Evolutionary conservation across 148 eudicot genomes (phyloP).

Genomic region (Vaccinium corymbosum): DNA sequence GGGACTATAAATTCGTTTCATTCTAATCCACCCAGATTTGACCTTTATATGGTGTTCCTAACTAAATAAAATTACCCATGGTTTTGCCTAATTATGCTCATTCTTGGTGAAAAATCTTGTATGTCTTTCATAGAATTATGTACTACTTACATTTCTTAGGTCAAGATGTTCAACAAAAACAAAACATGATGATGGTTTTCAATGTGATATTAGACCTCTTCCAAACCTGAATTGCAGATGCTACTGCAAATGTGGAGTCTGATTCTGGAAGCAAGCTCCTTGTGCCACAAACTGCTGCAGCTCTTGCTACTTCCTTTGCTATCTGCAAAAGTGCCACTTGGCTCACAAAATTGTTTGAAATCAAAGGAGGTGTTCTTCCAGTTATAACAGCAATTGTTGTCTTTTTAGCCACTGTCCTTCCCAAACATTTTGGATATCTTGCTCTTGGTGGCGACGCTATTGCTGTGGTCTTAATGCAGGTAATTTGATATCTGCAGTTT

Average conservation of each 20-base stretch:
- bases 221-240: slow-evolving; percentile 40
- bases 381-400: slow-evolving; percentile 68
- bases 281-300: slow-evolving; percentile 62
- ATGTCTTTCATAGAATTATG: background rate
- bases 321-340: slow-evolving; percentile 71
- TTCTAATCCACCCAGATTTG: background rate
- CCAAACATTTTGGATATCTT: slow-evolving; percentile 52
- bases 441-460: slow-evolving; percentile 83
- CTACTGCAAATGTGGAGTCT: slow-evolving; percentile 21
- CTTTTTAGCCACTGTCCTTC: slow-evolving; percentile 65
- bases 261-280: slow-evolving; percentile 41
- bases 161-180: background rate
- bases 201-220: background rate
- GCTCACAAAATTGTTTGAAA: slow-evolving; percentile 38
- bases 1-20: background rate
- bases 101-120: background rate
- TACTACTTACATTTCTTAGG: background rate
- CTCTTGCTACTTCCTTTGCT: slow-evolving; percentile 68
- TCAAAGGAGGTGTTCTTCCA: slow-evolving; percentile 79
- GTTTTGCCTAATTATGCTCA: background rate
- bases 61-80: background rate
- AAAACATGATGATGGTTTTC: background rate
- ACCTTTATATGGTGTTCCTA: background rate
- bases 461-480: slow-evolving; percentile 90
- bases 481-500: slow-evolving; percentile 16